Base-by-base conservation (phyloP, 352 stramenopile species). In the Albugo laibachii region DNA sequence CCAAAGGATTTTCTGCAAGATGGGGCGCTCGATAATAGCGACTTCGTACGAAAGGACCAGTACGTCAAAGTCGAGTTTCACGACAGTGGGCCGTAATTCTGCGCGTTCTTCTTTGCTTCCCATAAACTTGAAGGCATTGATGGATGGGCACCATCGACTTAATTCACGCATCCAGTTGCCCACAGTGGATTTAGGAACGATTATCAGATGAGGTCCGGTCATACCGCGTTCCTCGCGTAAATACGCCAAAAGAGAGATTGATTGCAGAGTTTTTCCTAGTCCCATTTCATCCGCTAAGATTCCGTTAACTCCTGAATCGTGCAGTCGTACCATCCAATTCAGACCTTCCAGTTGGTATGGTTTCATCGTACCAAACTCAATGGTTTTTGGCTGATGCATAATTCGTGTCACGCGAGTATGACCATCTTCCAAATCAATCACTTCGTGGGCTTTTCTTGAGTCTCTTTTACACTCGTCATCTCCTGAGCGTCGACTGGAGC, bases 131-230 rank as follows among this genome's bases (percentile, higher is more conserved):
- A 97, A 73, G 5, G 94, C 88, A 13, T 81, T 78, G 53, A 97
- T 85, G 15, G 62, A 76, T 1, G 95, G 95, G 40, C 94, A 85
- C 93, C 94, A 99, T 49, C 94, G 83, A 68, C 95, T 80, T 42
- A 99, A 81, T 63, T 99, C 95, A 51, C 89, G 83, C 86, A 98
- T 94, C 95, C 95, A 99, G 63, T 99, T 99, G 36, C 92, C 91
- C 11, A 98, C 79, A 18, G 95, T 99, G 4, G 94, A 97, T 45
- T 98, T 94, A 2, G 95, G 95, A 8, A 97, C 95, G 36, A 98
- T 94, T 47, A 99, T 92, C n/a, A 99, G 83, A 61, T 97, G 96
- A 4, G 95, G 94, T 3, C 95, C 94, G 54, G 94, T 81, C 5
- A 98, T 95, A 27, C 68, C 76, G 20, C 81, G 62, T 31, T 81